Conservation (phyloP, 768 basidiomycete species). For the Boletus tylopilopsis region DNA sequence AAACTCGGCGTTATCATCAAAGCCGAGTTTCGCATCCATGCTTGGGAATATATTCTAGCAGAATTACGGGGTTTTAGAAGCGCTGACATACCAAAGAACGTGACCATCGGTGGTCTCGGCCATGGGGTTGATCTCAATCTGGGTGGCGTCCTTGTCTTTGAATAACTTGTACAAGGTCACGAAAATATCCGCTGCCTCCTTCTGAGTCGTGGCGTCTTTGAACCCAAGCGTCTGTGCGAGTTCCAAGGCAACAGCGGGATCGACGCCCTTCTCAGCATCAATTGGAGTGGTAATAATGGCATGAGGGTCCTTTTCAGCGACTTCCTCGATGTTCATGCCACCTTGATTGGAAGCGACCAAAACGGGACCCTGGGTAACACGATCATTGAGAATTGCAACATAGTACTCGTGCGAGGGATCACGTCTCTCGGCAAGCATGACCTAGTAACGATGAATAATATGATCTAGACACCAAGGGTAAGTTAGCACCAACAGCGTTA, state of each 20-base stretch:
- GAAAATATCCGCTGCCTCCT: constrained; percentile 91
- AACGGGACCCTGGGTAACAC: constrained; percentile 82
- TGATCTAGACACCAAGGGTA: background rate
- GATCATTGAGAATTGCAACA: constrained; percentile 94
- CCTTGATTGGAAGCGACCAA: constrained; percentile 93
- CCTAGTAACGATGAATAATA: constrained; percentile 43
- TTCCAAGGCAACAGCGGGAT: constrained; percentile 61
- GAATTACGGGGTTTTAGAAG: background rate
- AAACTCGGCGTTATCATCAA: constrained; percentile 99
- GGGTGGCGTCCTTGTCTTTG: constrained; percentile 98
- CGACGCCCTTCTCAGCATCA: constrained; percentile 77
- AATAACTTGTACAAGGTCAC: constrained; percentile 93
- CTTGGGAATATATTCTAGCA: constrained; percentile 37
- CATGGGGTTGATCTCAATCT: constrained; percentile 99
- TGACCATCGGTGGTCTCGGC: constrained; percentile 87
- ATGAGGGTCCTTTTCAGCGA: constrained; percentile 89
- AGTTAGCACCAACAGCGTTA: constrained; percentile 69
- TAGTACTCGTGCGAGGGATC: constrained; percentile 97
- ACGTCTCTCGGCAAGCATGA: constrained; percentile 97
- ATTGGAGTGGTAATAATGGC: constrained; percentile 97
- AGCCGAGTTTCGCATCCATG: constrained; percentile 99
- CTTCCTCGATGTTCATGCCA: constrained; percentile 99
- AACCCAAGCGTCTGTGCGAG: constrained; percentile 93
- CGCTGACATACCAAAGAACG: constrained; percentile 82
- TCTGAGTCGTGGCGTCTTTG: constrained; percentile 62